Evolutionary conservation across 805 yeast genomes (phyloP), one percentile per base, ranked within the genome.

Genomic region (Candida incommunis): DNA sequence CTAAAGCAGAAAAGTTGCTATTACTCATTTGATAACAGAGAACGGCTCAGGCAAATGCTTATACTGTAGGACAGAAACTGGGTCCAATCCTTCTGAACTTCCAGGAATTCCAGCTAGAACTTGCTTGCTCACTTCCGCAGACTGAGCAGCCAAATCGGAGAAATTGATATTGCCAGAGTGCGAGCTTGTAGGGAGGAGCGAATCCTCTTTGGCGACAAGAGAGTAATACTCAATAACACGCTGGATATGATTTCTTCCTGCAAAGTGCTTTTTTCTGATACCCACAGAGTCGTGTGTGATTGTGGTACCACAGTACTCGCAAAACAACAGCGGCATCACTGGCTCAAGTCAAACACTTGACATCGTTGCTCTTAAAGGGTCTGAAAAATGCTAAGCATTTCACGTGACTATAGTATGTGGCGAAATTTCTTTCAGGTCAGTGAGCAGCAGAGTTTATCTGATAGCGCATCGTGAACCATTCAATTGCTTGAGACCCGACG

Each of bases 201-300:
- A 46, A 13, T 40, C 40, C 26, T 43, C 41, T 20, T 42, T 31
- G 23, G 47, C 50, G 15, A 50, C 54, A 3, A 35, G 40, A n/a
- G 27, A 40, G 57, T 57, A 55, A 48, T 53, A 55, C 21, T 41
- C 48, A 9, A 46, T 46, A 3, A 49, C 52, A 15, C 46, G 43
- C 9, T 21, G 22, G 9, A 40, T 23, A 29, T 55, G 58, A 35
- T 47, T 48, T 43, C 43, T 46, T 2, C 58, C 58, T 3, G 18
- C 20, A 25, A 51, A 43, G 42, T 55, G 58, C 48, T 50, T 48
- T 4, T 34, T 22, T 21, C 55, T 46, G 9, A 47, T 50, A 22
- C 49, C 25, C 5, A 47, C 43, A 16, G 58, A 50, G 44, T 53
- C 54, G 41, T 48, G 50, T 15, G 53, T 48, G 16, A 55, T 48